Conservation (phyloP, 768 basidiomycete genomes). For the Mycena albidolilacea region DNA sequence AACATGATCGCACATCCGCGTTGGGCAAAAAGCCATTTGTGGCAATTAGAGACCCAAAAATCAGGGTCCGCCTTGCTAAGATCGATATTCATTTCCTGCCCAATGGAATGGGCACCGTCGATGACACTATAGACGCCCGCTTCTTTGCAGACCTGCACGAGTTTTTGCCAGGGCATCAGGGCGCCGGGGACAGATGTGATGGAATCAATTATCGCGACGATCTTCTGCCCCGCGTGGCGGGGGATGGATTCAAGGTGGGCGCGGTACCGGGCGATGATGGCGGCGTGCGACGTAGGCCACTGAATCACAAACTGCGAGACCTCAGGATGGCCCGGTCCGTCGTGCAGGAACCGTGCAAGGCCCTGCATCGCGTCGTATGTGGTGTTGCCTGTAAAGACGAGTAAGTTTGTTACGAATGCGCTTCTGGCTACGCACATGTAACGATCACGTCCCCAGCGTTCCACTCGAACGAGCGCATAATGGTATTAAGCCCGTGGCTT, state of each 20-base stretch:
- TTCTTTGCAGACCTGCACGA: conserved; percentile 75
- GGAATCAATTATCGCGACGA: conserved; percentile 76
- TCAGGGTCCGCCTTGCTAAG: conserved; percentile 55
- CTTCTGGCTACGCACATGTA: conserved; percentile 58
- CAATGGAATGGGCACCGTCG: conserved; percentile 86
- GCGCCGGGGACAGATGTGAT: conserved; percentile 75
- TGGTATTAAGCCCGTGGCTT: conserved; percentile 75
- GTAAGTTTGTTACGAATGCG: not conserved
- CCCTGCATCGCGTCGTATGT: conserved; percentile 68
- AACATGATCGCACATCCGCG: conserved; percentile 70
- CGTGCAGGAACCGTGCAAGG: conserved; percentile 65
- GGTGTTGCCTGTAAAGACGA: conserved; percentile 57
- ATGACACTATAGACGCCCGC: conserved; percentile 75
- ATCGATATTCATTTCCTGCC: conserved; percentile 76
- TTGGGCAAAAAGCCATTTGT: conserved; percentile 80
- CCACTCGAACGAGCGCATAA: conserved; percentile 80
- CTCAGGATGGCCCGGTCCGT: conserved; percentile 62
- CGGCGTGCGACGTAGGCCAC: conserved; percentile 66
- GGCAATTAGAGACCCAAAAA: conserved; percentile 84
- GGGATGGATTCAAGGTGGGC: conserved; percentile 46
- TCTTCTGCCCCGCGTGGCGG: conserved; percentile 52
- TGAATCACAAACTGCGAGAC: conserved; percentile 60
- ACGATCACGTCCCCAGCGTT: conserved; percentile 77
- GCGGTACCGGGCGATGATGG: conserved; percentile 68
- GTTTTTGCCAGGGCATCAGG: conserved; percentile 78